These are phyloP conservation scores for Tuber aestivum DNA, from an alignment of 495 filamentous ascomycete species.

Conservation along the genomic window DNA sequence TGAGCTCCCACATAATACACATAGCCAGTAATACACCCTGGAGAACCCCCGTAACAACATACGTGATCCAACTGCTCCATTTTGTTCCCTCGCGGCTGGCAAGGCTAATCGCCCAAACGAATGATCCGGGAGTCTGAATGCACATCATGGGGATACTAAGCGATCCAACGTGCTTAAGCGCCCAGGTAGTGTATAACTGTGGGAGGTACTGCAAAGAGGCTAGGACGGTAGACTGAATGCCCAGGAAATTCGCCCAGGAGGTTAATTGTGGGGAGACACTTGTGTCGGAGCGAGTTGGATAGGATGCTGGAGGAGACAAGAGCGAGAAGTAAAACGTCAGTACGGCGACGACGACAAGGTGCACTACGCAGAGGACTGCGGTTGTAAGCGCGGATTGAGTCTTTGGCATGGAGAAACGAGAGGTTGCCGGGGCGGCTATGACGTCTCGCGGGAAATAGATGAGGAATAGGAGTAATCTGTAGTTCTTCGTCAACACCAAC, in stretches of 20 bases:
- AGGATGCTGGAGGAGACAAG: constrained; percentile 11
- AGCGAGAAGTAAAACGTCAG: constrained; percentile 43
- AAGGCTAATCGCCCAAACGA: constrained; percentile 81
- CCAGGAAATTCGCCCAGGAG: constrained; percentile 76
- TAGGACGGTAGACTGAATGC: constrained; percentile 68
- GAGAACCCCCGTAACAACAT: constrained; percentile 74
- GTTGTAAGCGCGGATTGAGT: constrained; percentile 71
- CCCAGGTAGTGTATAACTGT: constrained; percentile 87
- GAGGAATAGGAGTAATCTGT: constrained; percentile 75
- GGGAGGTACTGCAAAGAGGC: constrained; percentile 88
- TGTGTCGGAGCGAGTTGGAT: neutral
- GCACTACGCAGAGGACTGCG: constrained; percentile 60
- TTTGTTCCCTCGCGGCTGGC: constrained; percentile 74
- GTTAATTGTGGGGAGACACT: constrained; percentile 55
- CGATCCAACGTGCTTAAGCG: constrained; percentile 73
- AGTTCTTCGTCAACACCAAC: constrained; percentile 5
- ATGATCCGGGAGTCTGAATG: constrained; percentile 88
- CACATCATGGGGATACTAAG: constrained; percentile 97
- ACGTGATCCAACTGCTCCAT: constrained; percentile 94
- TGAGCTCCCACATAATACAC: constrained; percentile 69
- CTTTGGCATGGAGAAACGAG: constrained; percentile 42
- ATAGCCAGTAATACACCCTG: constrained; percentile 77
- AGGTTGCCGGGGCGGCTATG: constrained; percentile 47
- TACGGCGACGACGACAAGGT: constrained; percentile 63
- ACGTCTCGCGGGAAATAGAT: constrained; percentile 69